These are phyloP conservation scores for Clathrospora elynae DNA, from an alignment of 2,329 filamentous ascomycete genomes.

Conservation along the genomic window DNA sequence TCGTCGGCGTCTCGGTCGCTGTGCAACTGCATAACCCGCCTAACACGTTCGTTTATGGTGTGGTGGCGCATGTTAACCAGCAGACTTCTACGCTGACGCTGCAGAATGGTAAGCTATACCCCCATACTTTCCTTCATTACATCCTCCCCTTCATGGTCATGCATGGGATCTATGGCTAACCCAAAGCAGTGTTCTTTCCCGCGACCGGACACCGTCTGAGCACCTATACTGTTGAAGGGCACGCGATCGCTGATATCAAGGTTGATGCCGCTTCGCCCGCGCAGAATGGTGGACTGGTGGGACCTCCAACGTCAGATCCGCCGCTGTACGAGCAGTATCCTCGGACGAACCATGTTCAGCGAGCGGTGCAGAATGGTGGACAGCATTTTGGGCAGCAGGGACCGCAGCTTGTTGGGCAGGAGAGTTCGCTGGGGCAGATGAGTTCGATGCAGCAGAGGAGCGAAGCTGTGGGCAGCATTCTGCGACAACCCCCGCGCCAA, in stretches of 20 bases:
- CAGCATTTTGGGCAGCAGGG: slow-evolving; percentile 18
- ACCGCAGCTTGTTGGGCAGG: no score
- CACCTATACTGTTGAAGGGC: slow-evolving; percentile 62
- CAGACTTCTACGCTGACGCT: slow-evolving; percentile 67
- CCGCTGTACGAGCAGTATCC: slow-evolving; percentile 30
- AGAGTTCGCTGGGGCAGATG: no score
- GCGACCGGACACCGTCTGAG: slow-evolving; percentile 59
- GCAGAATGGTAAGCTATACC: slow-evolving; percentile 70
- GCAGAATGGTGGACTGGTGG: no score
- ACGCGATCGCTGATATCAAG: slow-evolving; percentile 64
- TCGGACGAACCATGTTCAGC: slow-evolving; percentile 19
- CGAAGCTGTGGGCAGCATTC: slow-evolving; percentile 6
- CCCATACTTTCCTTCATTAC: no score
- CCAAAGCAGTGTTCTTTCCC: slow-evolving; percentile 57
- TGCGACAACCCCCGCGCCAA: no score
- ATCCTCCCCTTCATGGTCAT: background rate
- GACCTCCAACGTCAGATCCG: slow-evolving; percentile 21
- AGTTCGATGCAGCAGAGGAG: slow-evolving; percentile 10
- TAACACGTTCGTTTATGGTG: slow-evolving; percentile 69
- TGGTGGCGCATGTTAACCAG: slow-evolving; percentile 71
- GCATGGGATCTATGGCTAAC: slow-evolving; percentile 2
- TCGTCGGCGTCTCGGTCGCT: slow-evolving; percentile 76
- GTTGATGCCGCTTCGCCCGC: slow-evolving; percentile 49
- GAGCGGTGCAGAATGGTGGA: slow-evolving; percentile 7
- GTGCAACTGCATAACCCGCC: slow-evolving; percentile 72